Percentiles rank a stretch among this genome's conserved stretches.
These are phyloP conservation scores for Pichia rugopelliculosa DNA, from an alignment of 805 yeast species.

Conservation along the genomic window DNA sequence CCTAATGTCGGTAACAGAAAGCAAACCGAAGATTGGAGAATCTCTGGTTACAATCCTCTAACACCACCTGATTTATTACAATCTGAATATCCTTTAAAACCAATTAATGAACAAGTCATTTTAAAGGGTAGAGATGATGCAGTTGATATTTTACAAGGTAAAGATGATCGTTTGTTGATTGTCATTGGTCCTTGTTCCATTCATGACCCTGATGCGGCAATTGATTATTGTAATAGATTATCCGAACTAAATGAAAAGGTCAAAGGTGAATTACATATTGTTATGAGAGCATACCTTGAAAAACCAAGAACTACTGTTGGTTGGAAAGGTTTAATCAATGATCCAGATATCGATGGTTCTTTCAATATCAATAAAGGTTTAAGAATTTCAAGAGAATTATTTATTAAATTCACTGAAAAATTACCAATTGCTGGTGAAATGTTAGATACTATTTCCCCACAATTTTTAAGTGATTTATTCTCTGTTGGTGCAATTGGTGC, in stretches of 20 bases:
- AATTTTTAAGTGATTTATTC: constrained; percentile 86
- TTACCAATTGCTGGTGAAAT: constrained; percentile 95
- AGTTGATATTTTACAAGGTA: constrained; percentile 64
- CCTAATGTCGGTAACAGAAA: constrained; percentile 77
- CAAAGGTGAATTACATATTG: constrained; percentile 69
- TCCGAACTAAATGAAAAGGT: constrained; percentile 51
- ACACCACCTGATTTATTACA: constrained; percentile 93
- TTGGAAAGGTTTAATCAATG: constrained; percentile 97
- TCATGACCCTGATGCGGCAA: constrained; percentile 88
- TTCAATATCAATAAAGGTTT: constrained; percentile 94
- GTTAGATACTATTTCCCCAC: constrained; percentile 97
- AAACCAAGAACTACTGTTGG: constrained; percentile 99
- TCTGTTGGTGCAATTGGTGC: constrained; percentile 98
- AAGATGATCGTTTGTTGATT: constrained; percentile 79
- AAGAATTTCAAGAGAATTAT: constrained; percentile 79
- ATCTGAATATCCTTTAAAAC: constrained; percentile 69
- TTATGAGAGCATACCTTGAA: constrained; percentile 97
- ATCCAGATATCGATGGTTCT: constrained; percentile 90
- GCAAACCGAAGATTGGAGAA: constrained; percentile 71
- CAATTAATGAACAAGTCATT: constrained; percentile 53
- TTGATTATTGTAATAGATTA: constrained; percentile 74
- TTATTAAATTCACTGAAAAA: constrained; percentile 70
- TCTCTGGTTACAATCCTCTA: constrained; percentile 86
- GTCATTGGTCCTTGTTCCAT: constrained; percentile 97
- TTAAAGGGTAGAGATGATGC: constrained; percentile 72